Conservation (phyloP, 768 basidiomycete genomes). For the Boletus rubroflammeus region DNA sequence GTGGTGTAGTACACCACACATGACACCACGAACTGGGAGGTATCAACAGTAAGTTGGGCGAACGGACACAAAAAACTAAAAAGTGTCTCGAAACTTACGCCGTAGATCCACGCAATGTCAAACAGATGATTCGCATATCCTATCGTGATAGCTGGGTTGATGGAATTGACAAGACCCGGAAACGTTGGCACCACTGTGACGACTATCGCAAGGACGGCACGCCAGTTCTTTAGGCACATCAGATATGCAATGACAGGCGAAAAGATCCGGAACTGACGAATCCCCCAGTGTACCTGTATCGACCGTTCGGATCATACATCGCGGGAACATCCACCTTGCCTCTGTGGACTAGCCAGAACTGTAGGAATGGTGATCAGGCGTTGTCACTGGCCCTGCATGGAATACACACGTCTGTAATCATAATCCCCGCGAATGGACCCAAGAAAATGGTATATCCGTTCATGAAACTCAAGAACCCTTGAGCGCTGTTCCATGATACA, state of each 20-base stretch:
- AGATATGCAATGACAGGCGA: not conserved
- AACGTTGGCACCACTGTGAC: constrained; percentile 66
- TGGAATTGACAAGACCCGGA: constrained; percentile 74
- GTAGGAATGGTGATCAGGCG: constrained; percentile 3
- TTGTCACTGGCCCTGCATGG: not conserved
- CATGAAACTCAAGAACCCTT: constrained; percentile 75
- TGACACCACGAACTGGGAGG: constrained; percentile 25
- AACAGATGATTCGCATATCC: constrained; percentile 59
- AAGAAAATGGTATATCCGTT: constrained; percentile 83
- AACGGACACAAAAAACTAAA: not conserved
- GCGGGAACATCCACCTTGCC: constrained; percentile 76
- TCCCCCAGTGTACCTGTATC: constrained; percentile 75
- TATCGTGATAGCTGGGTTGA: constrained; percentile 62
- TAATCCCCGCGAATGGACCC: constrained; percentile 79
- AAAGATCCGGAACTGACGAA: constrained; percentile 41
- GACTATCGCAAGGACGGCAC: constrained; percentile 64
- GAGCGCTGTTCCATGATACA: constrained; percentile 34
- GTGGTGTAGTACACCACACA: constrained; percentile 30
- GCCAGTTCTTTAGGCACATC: constrained; percentile 61
- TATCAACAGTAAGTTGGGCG: not conserved
- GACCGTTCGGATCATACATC: constrained; percentile 76
- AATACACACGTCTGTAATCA: constrained; percentile 51
- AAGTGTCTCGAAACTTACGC: constrained; percentile 44
- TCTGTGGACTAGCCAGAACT: constrained; percentile 79
- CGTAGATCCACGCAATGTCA: constrained; percentile 75